These are phyloP conservation scores for Lachancea thermotolerans DNA, from an alignment of 805 yeast genomes.

Conservation along the genomic window DNA sequence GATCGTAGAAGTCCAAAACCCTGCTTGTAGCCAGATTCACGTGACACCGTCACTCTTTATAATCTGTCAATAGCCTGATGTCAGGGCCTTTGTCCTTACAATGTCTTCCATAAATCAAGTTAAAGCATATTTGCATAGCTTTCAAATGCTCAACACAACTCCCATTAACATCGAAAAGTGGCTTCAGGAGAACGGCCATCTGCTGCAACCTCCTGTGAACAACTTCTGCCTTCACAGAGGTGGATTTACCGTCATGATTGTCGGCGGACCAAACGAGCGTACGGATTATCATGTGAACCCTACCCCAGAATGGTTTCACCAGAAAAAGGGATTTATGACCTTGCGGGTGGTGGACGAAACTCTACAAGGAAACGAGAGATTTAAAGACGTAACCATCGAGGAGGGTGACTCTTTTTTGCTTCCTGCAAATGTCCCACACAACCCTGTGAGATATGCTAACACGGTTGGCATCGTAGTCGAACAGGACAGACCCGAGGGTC, in stretches of 20 bases:
- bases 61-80: too few species aligned
- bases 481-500: slow-evolving; percentile 75
- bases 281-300: slow-evolving; percentile 91
- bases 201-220: slow-evolving; percentile 87
- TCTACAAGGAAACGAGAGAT: slow-evolving; percentile 45
- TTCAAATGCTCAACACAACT: slow-evolving; percentile 18
- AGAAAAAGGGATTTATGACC: slow-evolving; percentile 80
- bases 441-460: slow-evolving; percentile 77
- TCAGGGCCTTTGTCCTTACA: too few species aligned
- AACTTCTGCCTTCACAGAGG: slow-evolving; percentile 86
- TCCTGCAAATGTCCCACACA: slow-evolving; percentile 83
- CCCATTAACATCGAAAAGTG: slow-evolving; percentile 78
- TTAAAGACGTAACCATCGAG: slow-evolving; percentile 63
- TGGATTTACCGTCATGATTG: slow-evolving; percentile 91
- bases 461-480: slow-evolving; percentile 90
- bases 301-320: slow-evolving; percentile 91
- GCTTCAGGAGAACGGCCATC: slow-evolving; percentile 68
- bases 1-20: too few species aligned
- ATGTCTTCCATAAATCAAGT: neutral
- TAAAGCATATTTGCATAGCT: neutral
- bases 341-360: slow-evolving; percentile 64
- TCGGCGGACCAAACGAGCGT: slow-evolving; percentile 92
- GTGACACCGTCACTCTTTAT: too few species aligned
- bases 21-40: too few species aligned
- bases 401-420: slow-evolving; percentile 88